Evolutionary conservation across 805 yeast genomes (phyloP).

Genomic region (Pichia kluyveri): DNA sequence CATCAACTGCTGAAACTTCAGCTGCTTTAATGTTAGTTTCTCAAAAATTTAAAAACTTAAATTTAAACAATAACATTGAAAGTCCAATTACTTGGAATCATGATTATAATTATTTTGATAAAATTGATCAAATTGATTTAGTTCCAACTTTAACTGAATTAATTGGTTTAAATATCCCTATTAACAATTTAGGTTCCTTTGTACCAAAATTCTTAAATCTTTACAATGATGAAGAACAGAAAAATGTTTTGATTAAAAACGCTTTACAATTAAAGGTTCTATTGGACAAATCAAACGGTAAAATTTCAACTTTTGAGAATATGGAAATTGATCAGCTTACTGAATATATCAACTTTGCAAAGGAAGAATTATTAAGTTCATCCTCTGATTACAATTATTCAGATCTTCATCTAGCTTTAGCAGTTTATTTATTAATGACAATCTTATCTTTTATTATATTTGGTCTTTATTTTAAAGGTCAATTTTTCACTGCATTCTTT

Average conservation of each 20-base stretch:
- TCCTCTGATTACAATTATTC: slow-evolving; percentile 66
- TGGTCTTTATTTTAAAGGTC: slow-evolving; percentile 9
- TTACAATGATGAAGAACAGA: slow-evolving; percentile 32
- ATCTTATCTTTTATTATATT: slow-evolving; percentile 22
- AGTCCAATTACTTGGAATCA: slow-evolving; percentile 33
- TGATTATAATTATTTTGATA: slow-evolving; percentile 43
- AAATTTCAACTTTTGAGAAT: slow-evolving; percentile 8
- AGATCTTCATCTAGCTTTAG: slow-evolving; percentile 37
- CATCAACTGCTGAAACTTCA: slow-evolving; percentile 85
- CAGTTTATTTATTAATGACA: slow-evolving; percentile 24
- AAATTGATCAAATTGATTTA: slow-evolving; percentile 58
- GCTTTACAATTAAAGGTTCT: slow-evolving; percentile 46
- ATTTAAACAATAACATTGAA: slow-evolving; percentile 11
- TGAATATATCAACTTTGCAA: slow-evolving; percentile 36
- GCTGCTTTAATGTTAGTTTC: slow-evolving; percentile 72
- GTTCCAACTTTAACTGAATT: slow-evolving; percentile 62
- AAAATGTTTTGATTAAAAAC: slow-evolving; percentile 40
- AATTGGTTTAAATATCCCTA: slow-evolving; percentile 59
- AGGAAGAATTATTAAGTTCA: slow-evolving; percentile 41
- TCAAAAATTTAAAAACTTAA: slow-evolving; percentile 37
- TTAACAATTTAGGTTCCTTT: slow-evolving; percentile 65
- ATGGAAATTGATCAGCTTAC: slow-evolving; percentile 10
- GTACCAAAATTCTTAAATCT: slow-evolving; percentile 48
- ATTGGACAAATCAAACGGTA: slow-evolving; percentile 31
- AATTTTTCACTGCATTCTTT: slow-evolving; percentile 12